These are phyloP conservation scores for Neurospora tetraspora DNA, from an alignment of 495 filamentous ascomycete genomes.

Conservation along the genomic window DNA sequence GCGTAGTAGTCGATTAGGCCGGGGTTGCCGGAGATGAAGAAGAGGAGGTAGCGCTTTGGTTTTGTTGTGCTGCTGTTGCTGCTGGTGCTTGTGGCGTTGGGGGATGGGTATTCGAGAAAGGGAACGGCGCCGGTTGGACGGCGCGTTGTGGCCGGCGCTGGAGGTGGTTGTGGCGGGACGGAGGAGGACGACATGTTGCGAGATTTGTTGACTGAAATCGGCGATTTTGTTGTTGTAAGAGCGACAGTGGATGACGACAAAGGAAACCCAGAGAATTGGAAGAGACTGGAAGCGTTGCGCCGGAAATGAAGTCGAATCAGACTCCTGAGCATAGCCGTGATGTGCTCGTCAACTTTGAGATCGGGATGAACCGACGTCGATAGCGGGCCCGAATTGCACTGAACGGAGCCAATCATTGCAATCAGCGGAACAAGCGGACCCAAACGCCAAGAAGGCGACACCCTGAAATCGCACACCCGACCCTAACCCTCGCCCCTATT, in stretches of 20 bases:
- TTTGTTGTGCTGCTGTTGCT: conserved; percentile 1
- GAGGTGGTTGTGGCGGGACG: background rate
- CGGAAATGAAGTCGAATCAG: background rate
- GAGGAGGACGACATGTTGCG: background rate
- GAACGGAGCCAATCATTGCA: background rate
- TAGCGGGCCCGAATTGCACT: background rate
- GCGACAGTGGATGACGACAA: background rate
- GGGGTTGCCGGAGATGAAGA: conserved; percentile 79
- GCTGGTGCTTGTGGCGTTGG: background rate
- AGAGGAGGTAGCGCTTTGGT: conserved; percentile 25
- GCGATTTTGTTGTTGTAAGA: background rate
- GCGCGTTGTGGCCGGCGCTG: background rate
- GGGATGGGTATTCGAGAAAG: conserved; percentile 8
- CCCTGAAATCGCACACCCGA: background rate
- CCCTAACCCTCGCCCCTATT: background rate
- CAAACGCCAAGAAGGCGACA: background rate
- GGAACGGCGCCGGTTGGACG: background rate
- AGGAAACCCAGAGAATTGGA: background rate
- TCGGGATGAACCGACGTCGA: background rate
- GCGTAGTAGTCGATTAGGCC: conserved; percentile 76
- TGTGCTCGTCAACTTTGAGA: background rate
- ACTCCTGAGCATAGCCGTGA: background rate
- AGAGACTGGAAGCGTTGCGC: background rate
- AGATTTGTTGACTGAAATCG: background rate
- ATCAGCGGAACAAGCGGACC: background rate